Evolutionary conservation across 306 rosid genomes (phyloP), one percentile per base, ranked within the genome.

Genomic region (Dryas drummondii): DNA sequence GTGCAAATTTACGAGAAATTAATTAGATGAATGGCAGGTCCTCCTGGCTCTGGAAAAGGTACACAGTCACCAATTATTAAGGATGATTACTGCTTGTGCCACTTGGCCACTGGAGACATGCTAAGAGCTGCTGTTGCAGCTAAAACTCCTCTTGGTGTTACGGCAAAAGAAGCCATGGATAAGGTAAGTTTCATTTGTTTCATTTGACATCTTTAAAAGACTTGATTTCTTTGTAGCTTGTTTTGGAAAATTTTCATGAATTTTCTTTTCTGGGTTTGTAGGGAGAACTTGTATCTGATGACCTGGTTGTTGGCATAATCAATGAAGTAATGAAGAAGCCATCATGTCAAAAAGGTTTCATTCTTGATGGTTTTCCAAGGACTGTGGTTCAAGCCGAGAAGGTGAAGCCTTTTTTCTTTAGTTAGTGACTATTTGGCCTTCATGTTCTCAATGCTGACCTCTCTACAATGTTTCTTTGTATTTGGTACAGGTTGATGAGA

Each of bases 11-110:
- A 22, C 22, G 22, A 22, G 22, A 22, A 22, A 22, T 22, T 22
- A 22, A 22, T 22, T 22, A 22, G 22, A 22, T 22, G 22, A 22
- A 22, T 22, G 22, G 82, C 88, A 94, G 99, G 99, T 61, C 99
- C 99, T 82, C 99, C 99, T 79, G 99, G 99, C 67, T 94, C 99
- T 44, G 99, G 99, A 75, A 94, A 94, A 78, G 99, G 99, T 15
- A 94, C 99, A 74, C 98, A 94, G 75, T 92, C 99, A 1, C 99
- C 99, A 73, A 87, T 94, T 40, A 89, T 94, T 56, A 94, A 92
- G 90, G 98, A 94, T 57, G 99, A 94, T 60, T 87, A 88, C 78
- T 94, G 99, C 89, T 84, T 94, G 80, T 94, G 99, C 82, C 99
- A 94, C 87, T 87, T 94, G 78, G 98, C 99, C 67, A 94, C 98